Evolutionary conservation across 2,329 filamentous ascomycete genomes (phyloP), one percentile per base, ranked within the genome.

Genomic region (Xylaria multiplex): DNA sequence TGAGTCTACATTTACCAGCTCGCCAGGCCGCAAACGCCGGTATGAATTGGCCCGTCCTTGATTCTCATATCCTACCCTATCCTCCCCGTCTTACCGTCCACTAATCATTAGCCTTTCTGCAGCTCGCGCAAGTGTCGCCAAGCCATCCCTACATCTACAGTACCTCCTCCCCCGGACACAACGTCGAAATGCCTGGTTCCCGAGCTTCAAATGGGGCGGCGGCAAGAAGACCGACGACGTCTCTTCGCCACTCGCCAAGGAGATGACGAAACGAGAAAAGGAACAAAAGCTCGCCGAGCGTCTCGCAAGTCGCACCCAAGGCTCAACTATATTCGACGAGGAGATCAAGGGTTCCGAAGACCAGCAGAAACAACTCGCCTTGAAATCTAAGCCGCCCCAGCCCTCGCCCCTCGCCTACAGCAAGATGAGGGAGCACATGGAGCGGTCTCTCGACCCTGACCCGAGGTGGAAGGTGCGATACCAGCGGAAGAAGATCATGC

Each of bases 401-500:
- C 69, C 71, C 11, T 63, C 71, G 24, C 42, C 61, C 49, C 59
- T 68, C 32, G 72, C 65, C 64, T 82, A 82, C 56, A 83, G 86
- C 73, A 79, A 76, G 42, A 74, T 69, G 71, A 78, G 79, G 30
- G 82, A 83, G 43, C 84, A 85, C 71, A 86, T 91, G 82, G 85
- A 86, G 62, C 82, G 86, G 63, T 86, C 86, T 32, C 80, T 93
- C 53, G 91, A 97, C 77, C 96, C 96, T 5, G 87, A 91, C 71
- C 93, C 94, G 16, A 80, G 84, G 50, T 85, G 85, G 64, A 88
- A 93, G 64, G 82, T 89, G 60, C 86, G 90, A 64, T 97, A 92
- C 88, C 89, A 97, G 81, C 86, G 92, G 74, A 93, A 91, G 79
- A 93, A 94, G 85, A 87, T 97, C 46, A 91, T 95, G 62, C 88